phyloP scores from a whole-genome alignment of 1,284 basidiomycete genomes.

The Cutaneotrichosporon sp. region DNA sequence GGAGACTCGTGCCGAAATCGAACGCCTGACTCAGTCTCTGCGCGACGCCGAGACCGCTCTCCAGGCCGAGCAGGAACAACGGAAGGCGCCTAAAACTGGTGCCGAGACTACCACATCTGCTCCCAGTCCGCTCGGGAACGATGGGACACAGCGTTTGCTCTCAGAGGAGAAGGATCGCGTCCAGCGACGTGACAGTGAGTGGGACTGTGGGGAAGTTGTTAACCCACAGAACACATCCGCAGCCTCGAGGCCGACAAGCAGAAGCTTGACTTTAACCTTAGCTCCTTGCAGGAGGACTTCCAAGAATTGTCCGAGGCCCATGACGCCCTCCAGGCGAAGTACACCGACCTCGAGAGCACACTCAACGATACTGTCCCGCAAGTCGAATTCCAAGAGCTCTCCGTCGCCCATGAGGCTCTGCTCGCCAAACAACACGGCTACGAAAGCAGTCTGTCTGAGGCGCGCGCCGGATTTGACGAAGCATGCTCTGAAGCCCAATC shows the following conservation, averaged over 20 bases:
- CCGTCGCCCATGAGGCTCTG: not conserved
- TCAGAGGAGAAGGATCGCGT: not conserved
- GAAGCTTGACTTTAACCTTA: constrained; percentile 9
- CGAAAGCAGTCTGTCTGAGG: not conserved
- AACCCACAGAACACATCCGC: not conserved
- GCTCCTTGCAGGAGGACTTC: constrained; percentile 4
- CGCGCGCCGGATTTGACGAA: not conserved
- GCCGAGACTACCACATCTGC: not conserved
- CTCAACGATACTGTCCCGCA: not conserved
- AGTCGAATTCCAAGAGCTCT: not conserved
- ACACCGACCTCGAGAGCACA: not conserved
- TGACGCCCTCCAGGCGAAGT: not conserved
- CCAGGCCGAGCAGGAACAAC: not conserved
- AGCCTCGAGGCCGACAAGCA: constrained; percentile 7
- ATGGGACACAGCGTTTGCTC: not conserved
- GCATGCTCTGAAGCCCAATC: not conserved
- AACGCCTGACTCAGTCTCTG: not conserved
- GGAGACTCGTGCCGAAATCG: not conserved
- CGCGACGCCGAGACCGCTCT: not conserved
- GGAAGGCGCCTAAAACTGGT: constrained; percentile 4
- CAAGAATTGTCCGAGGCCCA: constrained; percentile 7
- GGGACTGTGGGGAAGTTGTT: not conserved
- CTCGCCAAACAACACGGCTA: not conserved
- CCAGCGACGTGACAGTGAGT: constrained; percentile 10
- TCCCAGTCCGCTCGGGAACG: not conserved